Evolutionary conservation across 2,329 filamentous ascomycete species (phyloP), one percentile per base, ranked within the genome.

Genomic region (Hymenotorrendiella dingleyae): DNA sequence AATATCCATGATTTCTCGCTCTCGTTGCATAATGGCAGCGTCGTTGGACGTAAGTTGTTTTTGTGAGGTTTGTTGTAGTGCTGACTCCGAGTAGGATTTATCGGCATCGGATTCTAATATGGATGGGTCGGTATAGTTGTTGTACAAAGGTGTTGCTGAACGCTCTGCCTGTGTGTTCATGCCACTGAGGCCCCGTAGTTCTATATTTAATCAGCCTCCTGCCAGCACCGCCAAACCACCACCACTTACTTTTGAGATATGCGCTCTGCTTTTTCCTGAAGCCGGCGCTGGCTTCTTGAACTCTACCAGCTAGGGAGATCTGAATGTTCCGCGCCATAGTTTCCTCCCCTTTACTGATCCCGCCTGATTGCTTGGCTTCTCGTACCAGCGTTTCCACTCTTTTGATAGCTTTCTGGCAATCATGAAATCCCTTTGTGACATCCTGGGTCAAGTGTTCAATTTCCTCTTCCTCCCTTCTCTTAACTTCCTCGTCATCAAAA

Each of bases 191-290:
- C 82, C 83, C 54, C 84, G 81, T 45, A 91, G 73, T 67, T 89
- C 85, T 90, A 56, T 12, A 4, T 14, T 9, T 12, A 33, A 29
- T 61, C 48, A 59, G 54, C 23, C n/a, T n/a, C n/a, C n/a, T n/a
- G n/a, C n/a, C n/a, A n/a, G n/a, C n/a, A n/a, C n/a, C n/a, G n/a
- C n/a, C n/a, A n/a, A n/a, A n/a, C n/a, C n/a, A n/a, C n/a, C n/a
- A n/a, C n/a, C n/a, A n/a, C 68, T 58, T 71, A 94, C 89, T 96
- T 67, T 94, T 96, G 40, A 98, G 67, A 66, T 98, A 98, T 39
- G 84, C 84, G 62, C 90, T 91, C 70, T 98, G 93, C 70, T 96
- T 97, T 74, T 97, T 98, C 58, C 93, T 79, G 63, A 98, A 98
- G 49, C 78, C 75, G 22, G 93, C 85, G 68, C 90, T 96, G 36